Conservation (phyloP, 2,329 filamentous ascomycete genomes). For the Pezicula carpinea region DNA sequence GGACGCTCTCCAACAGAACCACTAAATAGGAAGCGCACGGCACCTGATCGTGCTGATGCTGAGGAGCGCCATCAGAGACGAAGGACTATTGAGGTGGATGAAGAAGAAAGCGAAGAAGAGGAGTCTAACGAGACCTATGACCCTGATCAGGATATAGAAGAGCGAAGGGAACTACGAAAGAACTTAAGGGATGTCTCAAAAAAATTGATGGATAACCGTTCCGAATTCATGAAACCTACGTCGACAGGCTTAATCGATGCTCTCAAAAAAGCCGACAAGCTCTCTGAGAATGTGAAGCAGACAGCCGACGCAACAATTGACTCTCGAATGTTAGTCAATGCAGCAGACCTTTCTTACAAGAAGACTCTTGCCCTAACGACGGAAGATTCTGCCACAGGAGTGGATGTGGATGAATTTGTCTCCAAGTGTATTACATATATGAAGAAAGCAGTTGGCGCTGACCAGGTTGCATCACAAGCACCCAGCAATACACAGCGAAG, state of each 20-base stretch:
- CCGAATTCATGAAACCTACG: conserved; percentile 64
- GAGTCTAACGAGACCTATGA: conserved; percentile 57
- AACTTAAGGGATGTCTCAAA: conserved; percentile 64
- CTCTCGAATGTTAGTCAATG: conserved; percentile 75
- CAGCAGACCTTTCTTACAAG: conserved; percentile 75
- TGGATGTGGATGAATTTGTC: conserved; percentile 89
- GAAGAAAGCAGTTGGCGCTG: conserved; percentile 58
- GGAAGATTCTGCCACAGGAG: conserved; percentile 66
- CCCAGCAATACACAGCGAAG: conserved; percentile 36
- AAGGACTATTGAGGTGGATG: conserved; percentile 26
- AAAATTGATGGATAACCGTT: conserved; percentile 57
- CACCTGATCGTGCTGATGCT: conserved; percentile 12
- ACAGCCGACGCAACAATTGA: conserved; percentile 89
- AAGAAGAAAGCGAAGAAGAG: conserved; percentile 26
- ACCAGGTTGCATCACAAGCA: conserved; percentile 47
- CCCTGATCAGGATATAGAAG: conserved; percentile 73
- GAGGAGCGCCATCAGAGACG: conserved; percentile 19
- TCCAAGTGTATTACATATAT: conserved; percentile 88
- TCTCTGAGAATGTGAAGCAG: conserved; percentile 70
- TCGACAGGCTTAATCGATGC: conserved; percentile 62
- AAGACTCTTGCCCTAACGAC: conserved; percentile 71
- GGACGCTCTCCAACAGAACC: conserved; percentile 7
- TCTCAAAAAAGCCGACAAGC: conserved; percentile 59
- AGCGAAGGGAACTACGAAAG: conserved; percentile 67
- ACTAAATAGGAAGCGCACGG: conserved; percentile 21